Conservation (phyloP, 257 asterid species). For the Rauvolfia tetraphylla region DNA sequence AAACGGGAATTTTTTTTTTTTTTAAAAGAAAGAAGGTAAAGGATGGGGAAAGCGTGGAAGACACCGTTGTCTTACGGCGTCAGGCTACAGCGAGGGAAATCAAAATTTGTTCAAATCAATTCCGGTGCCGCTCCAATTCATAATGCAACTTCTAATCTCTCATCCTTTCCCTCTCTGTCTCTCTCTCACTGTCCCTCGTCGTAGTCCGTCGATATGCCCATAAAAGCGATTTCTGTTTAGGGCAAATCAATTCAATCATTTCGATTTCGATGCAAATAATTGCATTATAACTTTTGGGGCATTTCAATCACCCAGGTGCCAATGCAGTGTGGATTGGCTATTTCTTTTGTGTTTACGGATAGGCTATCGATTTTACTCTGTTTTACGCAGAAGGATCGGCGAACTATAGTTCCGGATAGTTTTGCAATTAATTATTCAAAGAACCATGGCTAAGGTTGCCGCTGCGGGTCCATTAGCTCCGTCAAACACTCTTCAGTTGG, state of each 20-base stretch:
- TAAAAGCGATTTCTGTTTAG: neutral
- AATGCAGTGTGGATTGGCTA: neutral
- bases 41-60: neutral
- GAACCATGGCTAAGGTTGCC: slow-evolving; percentile 62
- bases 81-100: slow-evolving; percentile 20
- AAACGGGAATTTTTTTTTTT: too few species aligned
- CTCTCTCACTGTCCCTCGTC: neutral
- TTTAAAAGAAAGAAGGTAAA: neutral
- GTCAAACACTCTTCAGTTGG: slow-evolving; percentile 44
- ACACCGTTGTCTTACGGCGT: slow-evolving; percentile 5
- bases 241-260: slow-evolving; percentile 4
- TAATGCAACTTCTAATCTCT: neutral
- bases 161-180: neutral
- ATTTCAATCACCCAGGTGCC: neutral
- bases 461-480: slow-evolving; percentile 46
- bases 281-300: neutral
- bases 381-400: neutral
- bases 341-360: neutral
- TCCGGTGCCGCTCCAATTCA: neutral
- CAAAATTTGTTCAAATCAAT: slow-evolving; percentile 12
- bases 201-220: neutral
- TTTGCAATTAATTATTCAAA: neutral
- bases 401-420: neutral
- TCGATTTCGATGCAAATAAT: neutral
- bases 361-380: neutral